Evolutionary conservation across 139 green algal genomes (phyloP).

Genomic region (Volvox reticuliferus): DNA sequence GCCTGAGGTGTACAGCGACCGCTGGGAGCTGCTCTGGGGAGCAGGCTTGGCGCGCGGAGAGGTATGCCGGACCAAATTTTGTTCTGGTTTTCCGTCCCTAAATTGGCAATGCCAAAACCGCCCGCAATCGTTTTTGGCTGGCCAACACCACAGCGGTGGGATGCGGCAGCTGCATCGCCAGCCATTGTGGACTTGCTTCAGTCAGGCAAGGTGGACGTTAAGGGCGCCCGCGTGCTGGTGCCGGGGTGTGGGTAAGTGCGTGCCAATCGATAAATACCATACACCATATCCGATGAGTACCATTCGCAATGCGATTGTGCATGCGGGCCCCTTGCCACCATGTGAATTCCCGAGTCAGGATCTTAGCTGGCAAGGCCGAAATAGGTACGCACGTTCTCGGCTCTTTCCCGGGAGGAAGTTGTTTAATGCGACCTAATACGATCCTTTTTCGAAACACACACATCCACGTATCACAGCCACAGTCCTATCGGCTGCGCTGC

Average conservation of each 20-base stretch:
- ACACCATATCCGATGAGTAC: too few relatives aligned
- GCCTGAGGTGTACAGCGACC: slow-evolving; percentile 25
- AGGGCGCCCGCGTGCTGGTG: slow-evolving; percentile 28
- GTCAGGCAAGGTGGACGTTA: background rate
- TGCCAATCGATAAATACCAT: background rate
- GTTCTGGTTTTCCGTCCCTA: background rate
- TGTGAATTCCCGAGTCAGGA: too few relatives aligned
- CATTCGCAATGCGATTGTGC: too few relatives aligned
- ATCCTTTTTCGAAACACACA: too few relatives aligned
- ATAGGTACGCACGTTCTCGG: too few relatives aligned
- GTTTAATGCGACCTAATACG: too few relatives aligned
- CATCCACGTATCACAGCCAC: too few relatives aligned
- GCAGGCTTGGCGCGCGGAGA: background rate
- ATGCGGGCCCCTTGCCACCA: too few relatives aligned
- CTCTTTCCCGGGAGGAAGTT: too few relatives aligned
- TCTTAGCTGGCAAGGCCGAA: too few relatives aligned
- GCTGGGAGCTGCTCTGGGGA: slow-evolving; percentile 6
- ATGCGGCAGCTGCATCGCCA: background rate
- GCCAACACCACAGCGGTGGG: slow-evolving; percentile 1
- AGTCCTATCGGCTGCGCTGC: background rate
- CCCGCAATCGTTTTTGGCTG: too few relatives aligned
- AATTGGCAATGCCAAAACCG: too few relatives aligned
- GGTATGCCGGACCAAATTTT: background rate
- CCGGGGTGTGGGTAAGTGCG: slow-evolving; percentile 18
- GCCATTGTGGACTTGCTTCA: background rate